Conservation (phyloP, 169 alveolate species). For the Plasmodium reichenowi region DNA sequence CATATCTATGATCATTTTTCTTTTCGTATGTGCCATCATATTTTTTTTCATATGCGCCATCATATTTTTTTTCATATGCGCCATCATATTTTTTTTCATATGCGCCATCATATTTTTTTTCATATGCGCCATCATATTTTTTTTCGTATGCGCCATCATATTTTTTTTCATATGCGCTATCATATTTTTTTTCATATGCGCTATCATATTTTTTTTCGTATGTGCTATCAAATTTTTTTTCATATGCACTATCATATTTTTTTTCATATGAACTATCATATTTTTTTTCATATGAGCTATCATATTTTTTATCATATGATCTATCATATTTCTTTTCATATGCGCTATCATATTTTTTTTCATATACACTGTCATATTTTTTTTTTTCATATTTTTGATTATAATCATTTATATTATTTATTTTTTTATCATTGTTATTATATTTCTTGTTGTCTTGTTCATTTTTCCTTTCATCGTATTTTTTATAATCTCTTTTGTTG, state of each 20-base stretch:
- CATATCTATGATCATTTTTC: neutral
- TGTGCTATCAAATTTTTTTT: neutral
- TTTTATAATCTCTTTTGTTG: neutral
- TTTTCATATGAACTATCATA: no score
- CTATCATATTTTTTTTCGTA: conserved; percentile 40
- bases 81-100: neutral
- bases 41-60: conserved; percentile 24
- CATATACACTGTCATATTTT: conserved; percentile 2
- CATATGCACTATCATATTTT: no score
- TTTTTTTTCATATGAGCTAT: no score
- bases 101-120: no score
- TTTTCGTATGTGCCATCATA: conserved; percentile 2
- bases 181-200: conserved; percentile 28
- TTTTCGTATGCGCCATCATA: no score
- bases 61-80: conserved; percentile 33
- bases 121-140: no score
- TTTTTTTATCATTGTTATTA: neutral
- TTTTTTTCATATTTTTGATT: conserved; percentile 3
- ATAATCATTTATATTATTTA: neutral
- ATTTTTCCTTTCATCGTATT: neutral
- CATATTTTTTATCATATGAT: no score
- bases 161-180: neutral
- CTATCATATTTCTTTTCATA: no score
- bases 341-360: no score
- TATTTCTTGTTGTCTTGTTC: neutral